Evolutionary conservation across 2,329 filamentous ascomycete species (phyloP).

Genomic region (Fusarium brevicatenulatum): DNA sequence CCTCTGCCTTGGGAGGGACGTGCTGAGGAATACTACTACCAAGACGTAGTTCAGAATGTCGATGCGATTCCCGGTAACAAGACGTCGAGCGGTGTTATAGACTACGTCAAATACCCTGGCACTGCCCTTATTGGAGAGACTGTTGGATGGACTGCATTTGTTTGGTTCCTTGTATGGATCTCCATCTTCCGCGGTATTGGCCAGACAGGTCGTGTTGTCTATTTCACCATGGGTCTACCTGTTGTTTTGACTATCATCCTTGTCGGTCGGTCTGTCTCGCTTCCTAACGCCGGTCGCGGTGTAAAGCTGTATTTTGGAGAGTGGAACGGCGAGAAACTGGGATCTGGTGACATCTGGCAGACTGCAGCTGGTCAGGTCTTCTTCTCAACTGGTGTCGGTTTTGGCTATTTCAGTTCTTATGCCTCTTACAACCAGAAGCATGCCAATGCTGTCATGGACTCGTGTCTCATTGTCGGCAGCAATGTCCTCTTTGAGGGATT

Average conservation of each 20-base stretch:
- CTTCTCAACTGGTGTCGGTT: conserved; percentile 68
- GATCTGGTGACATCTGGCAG: conserved; percentile 65
- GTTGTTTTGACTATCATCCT: conserved; percentile 67
- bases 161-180: conserved; percentile 69
- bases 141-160: conserved; percentile 66
- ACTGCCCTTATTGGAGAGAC: conserved; percentile 63
- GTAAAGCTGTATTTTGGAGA: conserved; percentile 59
- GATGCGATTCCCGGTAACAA: conserved; percentile 54
- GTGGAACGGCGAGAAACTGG: conserved; percentile 61
- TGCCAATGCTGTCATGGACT: conserved; percentile 69
- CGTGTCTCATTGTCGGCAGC: conserved; percentile 63
- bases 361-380: conserved; percentile 70
- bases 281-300: conserved; percentile 63
- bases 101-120: conserved; percentile 59
- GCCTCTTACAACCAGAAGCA: conserved; percentile 67
- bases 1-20: conserved; percentile 64
- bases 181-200: conserved; percentile 69
- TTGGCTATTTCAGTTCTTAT: conserved; percentile 68
- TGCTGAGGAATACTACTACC: conserved; percentile 62
- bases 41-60: conserved; percentile 60
- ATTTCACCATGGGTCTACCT: conserved; percentile 70
- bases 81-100: conserved; percentile 51
- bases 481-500: conserved; percentile 68
- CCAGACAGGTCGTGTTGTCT: conserved; percentile 67
- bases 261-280: conserved; percentile 63